Evolutionary conservation across 2,329 filamentous ascomycete genomes (phyloP).

Genomic region (Botrytis elliptica): DNA sequence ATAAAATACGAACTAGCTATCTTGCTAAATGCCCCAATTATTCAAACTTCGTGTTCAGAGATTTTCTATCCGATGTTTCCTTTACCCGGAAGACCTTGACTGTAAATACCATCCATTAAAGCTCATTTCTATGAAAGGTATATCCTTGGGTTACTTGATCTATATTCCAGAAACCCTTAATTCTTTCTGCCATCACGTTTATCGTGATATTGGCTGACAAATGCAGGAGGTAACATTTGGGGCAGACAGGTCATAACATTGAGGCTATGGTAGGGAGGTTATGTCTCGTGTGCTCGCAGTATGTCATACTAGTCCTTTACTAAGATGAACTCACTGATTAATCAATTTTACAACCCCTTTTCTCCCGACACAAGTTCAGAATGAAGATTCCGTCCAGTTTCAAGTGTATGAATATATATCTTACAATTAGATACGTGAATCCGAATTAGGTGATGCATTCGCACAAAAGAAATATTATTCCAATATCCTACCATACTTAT

Average conservation of each 20-base stretch:
- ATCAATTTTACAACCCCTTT: accelerated
- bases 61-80: accelerated
- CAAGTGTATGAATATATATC: background rate
- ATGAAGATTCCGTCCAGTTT: too few species aligned
- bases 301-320: background rate
- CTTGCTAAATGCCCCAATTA: background rate
- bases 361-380: background rate
- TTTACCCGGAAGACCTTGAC: background rate
- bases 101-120: background rate
- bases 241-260: background rate
- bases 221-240: background rate
- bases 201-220: background rate
- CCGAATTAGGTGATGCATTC: background rate
- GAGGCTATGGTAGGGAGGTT: background rate
- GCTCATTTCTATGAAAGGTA: too few species aligned
- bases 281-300: background rate
- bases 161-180: background rate
- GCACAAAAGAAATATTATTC: background rate
- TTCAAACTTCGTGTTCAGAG: too few species aligned
- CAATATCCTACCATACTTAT: background rate
- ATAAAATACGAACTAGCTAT: background rate
- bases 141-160: too few species aligned
- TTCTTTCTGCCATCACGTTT: background rate
- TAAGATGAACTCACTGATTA: background rate
- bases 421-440: background rate